These are phyloP conservation scores for Beauveria australis DNA, from an alignment of 2,329 filamentous ascomycete genomes.

Conservation along the genomic window DNA sequence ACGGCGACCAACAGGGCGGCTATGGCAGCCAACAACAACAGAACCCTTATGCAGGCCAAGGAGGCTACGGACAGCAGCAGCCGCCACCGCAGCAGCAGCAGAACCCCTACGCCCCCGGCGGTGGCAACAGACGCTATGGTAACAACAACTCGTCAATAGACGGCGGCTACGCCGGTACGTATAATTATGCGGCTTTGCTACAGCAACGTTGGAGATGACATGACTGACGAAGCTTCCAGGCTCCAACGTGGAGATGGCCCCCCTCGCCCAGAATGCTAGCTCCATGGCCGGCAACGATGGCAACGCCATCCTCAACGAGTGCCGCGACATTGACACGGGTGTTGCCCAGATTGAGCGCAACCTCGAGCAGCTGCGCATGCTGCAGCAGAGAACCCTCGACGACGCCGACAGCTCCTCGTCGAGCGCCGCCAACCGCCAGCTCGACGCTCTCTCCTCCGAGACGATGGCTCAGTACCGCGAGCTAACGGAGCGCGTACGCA, in stretches of 20 bases:
- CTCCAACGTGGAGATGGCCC: constrained; percentile 62
- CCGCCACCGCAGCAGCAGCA: constrained; percentile 2
- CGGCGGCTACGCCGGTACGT: constrained; percentile 24
- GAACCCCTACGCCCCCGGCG: constrained; percentile 1
- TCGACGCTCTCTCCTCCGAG: constrained; percentile 66
- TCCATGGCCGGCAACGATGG: constrained; percentile 48
- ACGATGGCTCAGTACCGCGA: constrained; percentile 78
- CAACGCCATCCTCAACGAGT: constrained; percentile 77
- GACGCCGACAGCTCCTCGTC: constrained; percentile 64
- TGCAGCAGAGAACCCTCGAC: constrained; percentile 64
- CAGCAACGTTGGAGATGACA: neutral
- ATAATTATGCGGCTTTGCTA: neutral
- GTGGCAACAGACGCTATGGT: constrained; percentile 16
- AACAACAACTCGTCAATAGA: constrained; percentile 18
- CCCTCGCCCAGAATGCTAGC: constrained; percentile 46
- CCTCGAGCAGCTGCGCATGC: constrained; percentile 60
- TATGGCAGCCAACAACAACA: constrained; percentile 7
- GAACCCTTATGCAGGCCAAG: constrained; percentile 6
- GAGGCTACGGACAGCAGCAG: constrained; percentile 9
- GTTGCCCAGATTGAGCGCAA: constrained; percentile 68
- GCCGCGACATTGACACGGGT: constrained; percentile 67
- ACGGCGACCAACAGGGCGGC: constrained; percentile 3
- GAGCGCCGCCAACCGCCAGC: constrained; percentile 56
- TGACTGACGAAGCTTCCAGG: constrained; percentile 23
- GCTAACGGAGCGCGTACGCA: constrained; percentile 70